phyloP scores from a whole-genome alignment of 2,329 filamentous ascomycete species.

The Aspergillus sp. region DNA sequence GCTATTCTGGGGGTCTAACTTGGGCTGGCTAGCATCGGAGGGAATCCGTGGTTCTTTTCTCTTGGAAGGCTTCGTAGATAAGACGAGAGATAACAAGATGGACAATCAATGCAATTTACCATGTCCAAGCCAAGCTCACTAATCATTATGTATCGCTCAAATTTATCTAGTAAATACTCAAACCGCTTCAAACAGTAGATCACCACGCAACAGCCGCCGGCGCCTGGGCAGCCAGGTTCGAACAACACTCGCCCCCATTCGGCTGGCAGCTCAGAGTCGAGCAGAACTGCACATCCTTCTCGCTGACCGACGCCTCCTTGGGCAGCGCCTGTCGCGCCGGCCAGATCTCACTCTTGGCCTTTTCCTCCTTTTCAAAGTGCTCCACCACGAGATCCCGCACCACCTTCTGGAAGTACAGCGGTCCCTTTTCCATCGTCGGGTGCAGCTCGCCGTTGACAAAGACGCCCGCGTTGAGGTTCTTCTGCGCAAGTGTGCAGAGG shows the following conservation, averaged over 20 bases:
- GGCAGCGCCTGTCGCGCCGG: slow-evolving; percentile 50
- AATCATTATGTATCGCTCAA: neutral
- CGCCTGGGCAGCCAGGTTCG: neutral
- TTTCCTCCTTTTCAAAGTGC: slow-evolving; percentile 53
- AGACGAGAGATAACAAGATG: neutral
- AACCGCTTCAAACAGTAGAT: neutral
- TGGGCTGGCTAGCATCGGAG: neutral
- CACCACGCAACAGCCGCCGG: slow-evolving; percentile 15
- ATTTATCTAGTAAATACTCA: neutral
- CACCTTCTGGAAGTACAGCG: slow-evolving; percentile 59
- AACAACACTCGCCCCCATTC: slow-evolving; percentile 2
- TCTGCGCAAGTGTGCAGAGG: slow-evolving; percentile 62
- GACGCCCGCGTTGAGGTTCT: slow-evolving; percentile 63
- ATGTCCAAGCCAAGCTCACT: neutral
- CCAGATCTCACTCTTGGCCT: slow-evolving; percentile 56
- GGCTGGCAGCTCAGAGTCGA: slow-evolving; percentile 25
- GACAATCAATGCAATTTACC: neutral
- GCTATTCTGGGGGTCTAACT: neutral
- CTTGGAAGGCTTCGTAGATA: neutral
- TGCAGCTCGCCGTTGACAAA: slow-evolving; percentile 67
- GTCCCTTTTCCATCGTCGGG: slow-evolving; percentile 61
- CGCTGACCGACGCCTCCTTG: slow-evolving; percentile 27
- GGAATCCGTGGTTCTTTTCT: neutral
- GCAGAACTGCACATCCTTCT: slow-evolving; percentile 40
- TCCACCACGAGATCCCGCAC: slow-evolving; percentile 55